Evolutionary conservation across 2,329 filamentous ascomycete species (phyloP).

Genomic region (Sporothrix brasiliensis): DNA sequence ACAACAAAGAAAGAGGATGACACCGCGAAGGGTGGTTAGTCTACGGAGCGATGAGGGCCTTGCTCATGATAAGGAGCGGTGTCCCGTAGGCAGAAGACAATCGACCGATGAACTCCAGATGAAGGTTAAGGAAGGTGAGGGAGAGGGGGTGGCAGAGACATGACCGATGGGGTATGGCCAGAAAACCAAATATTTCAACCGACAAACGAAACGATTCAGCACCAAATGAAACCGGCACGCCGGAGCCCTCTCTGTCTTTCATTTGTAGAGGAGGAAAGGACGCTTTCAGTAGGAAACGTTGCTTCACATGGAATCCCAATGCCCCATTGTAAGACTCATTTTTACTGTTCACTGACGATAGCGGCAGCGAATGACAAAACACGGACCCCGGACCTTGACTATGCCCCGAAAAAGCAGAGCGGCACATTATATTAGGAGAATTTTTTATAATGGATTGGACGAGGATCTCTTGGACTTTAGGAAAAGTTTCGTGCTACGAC

Average conservation of each 20-base stretch:
- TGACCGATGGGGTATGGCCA: background rate
- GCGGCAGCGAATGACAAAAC: background rate
- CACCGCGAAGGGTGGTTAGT: too few relatives aligned
- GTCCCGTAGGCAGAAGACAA: too few relatives aligned
- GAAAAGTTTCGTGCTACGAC: slow-evolving; percentile 6
- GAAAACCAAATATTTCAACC: background rate
- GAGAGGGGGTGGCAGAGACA: background rate
- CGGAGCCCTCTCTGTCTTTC: background rate
- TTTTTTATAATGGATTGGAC: background rate
- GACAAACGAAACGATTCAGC: background rate
- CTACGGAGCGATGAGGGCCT: too few relatives aligned
- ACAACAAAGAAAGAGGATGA: too few relatives aligned
- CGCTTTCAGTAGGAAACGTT: background rate
- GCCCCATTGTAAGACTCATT: too few relatives aligned
- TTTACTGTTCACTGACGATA: too few relatives aligned
- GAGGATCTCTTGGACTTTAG: background rate
- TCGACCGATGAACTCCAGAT: too few relatives aligned
- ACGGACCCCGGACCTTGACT: background rate
- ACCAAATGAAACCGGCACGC: background rate
- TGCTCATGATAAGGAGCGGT: too few relatives aligned
- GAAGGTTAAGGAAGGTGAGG: background rate
- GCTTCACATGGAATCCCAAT: slow-evolving; percentile 5
- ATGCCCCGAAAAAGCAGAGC: too few relatives aligned
- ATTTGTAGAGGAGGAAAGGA: background rate
- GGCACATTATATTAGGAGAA: background rate